Percentiles rank a stretch among this genome's conserved stretches.
Conservation (phyloP, 129 eudicot genomes). For the Tagetes patula region DNA sequence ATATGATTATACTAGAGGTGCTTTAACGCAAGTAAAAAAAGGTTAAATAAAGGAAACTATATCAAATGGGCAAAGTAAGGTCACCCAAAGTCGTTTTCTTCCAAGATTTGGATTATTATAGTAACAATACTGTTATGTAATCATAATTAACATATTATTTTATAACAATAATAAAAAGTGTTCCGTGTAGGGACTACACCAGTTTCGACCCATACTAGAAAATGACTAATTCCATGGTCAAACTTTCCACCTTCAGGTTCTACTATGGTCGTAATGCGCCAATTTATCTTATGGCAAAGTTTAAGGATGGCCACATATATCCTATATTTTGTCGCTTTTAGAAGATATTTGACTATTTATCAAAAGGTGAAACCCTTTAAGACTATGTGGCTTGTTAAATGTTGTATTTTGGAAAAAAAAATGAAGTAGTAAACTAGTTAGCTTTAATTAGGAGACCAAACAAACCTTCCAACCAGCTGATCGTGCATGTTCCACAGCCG, state of each 20-base stretch:
- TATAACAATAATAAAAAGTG: background rate
- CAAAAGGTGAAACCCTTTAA: background rate
- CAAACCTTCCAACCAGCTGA: slow-evolving; percentile 85
- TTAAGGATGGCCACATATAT: background rate
- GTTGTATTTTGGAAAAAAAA: background rate
- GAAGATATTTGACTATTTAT: background rate
- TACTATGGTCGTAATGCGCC: background rate
- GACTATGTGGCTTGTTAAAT: background rate
- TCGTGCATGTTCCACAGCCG: slow-evolving; percentile 89
- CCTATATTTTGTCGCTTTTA: background rate
- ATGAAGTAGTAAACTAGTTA: too few species aligned
- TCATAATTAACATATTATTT: background rate
- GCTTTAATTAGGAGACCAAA: background rate
- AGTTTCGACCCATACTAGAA: background rate
- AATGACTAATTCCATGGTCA: background rate
- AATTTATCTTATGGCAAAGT: background rate
- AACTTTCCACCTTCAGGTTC: background rate
- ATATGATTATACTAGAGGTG: background rate
- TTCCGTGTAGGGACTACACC: background rate
- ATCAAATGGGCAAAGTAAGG: background rate
- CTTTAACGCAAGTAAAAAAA: background rate
- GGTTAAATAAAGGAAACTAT: too few species aligned
- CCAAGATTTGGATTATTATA: too few species aligned
- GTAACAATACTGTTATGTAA: background rate
- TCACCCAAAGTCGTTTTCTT: background rate